Conservation (phyloP, 257 asterid genomes). For the Primulina eburnea region DNA sequence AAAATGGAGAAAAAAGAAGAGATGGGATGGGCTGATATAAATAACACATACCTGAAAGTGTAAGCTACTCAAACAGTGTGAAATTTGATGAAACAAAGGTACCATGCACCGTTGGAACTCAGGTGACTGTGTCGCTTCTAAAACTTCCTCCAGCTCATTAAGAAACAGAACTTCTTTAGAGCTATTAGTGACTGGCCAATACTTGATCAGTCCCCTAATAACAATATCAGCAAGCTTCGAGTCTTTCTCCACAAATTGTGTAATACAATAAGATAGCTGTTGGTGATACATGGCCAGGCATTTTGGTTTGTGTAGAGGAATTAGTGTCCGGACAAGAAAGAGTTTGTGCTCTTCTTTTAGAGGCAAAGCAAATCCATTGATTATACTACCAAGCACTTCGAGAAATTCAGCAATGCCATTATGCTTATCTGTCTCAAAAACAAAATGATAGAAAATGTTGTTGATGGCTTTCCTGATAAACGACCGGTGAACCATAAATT, state of each 20-base stretch:
- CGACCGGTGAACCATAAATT: constrained; percentile 88
- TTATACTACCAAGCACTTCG: constrained; percentile 77
- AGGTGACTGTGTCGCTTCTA: constrained; percentile 71
- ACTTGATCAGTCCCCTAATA: constrained; percentile 68
- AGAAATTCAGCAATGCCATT: constrained; percentile 76
- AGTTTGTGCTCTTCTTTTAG: constrained; percentile 84
- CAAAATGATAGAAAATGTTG: constrained; percentile 61
- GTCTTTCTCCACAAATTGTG: constrained; percentile 80
- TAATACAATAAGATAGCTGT: constrained; percentile 66
- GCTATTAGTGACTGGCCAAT: constrained; percentile 86
- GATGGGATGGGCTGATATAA: neutral
- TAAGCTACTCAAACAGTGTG: constrained; percentile 66
- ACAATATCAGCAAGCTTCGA: constrained; percentile 75
- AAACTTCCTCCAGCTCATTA: constrained; percentile 78
- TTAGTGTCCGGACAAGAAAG: constrained; percentile 61
- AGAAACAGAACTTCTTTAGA: constrained; percentile 78
- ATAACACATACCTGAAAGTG: constrained; percentile 67
- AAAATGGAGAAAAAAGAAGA: neutral
- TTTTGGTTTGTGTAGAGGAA: constrained; percentile 81
- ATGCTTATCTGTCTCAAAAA: constrained; percentile 79
- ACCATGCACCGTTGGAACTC: constrained; percentile 83
- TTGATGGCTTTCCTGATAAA: constrained; percentile 74
- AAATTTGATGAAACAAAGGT: constrained; percentile 69
- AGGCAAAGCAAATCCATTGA: constrained; percentile 84
- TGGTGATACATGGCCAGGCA: constrained; percentile 78